phyloP scores from a whole-genome alignment of 352 stramenopile genomes.

The Phytophthora vignae region DNA sequence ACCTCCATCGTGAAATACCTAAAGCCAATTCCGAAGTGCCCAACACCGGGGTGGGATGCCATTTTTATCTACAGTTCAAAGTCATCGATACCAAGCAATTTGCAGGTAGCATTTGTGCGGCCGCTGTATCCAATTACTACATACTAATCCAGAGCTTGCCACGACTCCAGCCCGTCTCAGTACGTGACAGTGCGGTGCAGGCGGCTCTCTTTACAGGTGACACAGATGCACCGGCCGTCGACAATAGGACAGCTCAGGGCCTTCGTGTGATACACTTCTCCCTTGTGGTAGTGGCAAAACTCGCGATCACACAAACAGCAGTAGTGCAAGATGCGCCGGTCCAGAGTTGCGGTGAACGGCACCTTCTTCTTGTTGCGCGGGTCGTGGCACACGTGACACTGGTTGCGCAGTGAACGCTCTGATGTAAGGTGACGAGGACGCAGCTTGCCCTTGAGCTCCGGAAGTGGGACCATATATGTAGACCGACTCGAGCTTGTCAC shows the following conservation, averaged over 20 bases:
- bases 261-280: slow-evolving; percentile 81
- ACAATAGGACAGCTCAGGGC: slow-evolving; percentile 82
- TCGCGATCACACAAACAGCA: slow-evolving; percentile 82
- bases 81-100: no score
- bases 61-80: slow-evolving; percentile 17
- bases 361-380: slow-evolving; percentile 70
- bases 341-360: slow-evolving; percentile 68
- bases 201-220: slow-evolving; percentile 73
- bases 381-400: slow-evolving; percentile 83
- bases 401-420: slow-evolving; percentile 57
- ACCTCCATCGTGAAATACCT: slow-evolving; percentile 8
- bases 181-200: slow-evolving; percentile 64
- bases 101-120: no score
- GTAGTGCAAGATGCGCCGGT: slow-evolving; percentile 82
- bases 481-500: slow-evolving; percentile 80
- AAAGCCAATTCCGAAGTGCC: slow-evolving; percentile 5
- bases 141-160: not conserved
- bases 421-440: slow-evolving; percentile 43
- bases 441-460: slow-evolving; percentile 75
- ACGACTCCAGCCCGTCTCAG: slow-evolving; percentile 23
- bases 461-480: slow-evolving; percentile 87
- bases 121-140: no score
- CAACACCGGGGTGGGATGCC: not conserved
- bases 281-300: slow-evolving; percentile 89
- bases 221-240: slow-evolving; percentile 79